phyloP scores from a whole-genome alignment of 1,284 basidiomycete genomes.

The Ustilago xerochloae region DNA sequence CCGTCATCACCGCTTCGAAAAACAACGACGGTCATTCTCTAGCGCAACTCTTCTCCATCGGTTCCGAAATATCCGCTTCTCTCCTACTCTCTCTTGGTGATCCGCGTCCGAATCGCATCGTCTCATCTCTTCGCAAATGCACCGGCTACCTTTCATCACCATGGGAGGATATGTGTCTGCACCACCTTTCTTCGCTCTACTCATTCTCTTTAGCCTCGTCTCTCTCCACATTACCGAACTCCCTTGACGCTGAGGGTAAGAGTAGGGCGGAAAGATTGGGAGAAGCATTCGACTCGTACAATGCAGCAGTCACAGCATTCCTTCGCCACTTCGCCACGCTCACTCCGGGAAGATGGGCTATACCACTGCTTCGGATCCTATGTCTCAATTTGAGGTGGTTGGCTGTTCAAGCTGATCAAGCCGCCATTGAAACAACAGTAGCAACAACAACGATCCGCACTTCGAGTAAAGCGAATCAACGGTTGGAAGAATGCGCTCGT shows the following conservation, averaged over 20 bases:
- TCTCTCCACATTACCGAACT: background rate
- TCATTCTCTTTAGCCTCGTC: slow-evolving; percentile 41
- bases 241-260: slow-evolving; percentile 35
- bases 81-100: slow-evolving; percentile 39
- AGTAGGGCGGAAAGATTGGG: slow-evolving; percentile 32
- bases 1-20: slow-evolving; percentile 30
- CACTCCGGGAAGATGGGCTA: slow-evolving; percentile 58
- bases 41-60: slow-evolving; percentile 53
- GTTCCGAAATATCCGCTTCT: slow-evolving; percentile 24
- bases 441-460: slow-evolving; percentile 11
- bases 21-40: slow-evolving; percentile 40
- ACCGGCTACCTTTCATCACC: slow-evolving; percentile 46
- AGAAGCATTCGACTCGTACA: slow-evolving; percentile 55
- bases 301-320: slow-evolving; percentile 46
- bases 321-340: slow-evolving; percentile 54
- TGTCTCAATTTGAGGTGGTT: slow-evolving; percentile 58
- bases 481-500: slow-evolving; percentile 90
- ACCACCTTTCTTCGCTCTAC: slow-evolving; percentile 44
- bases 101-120: slow-evolving; percentile 31
- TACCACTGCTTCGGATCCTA: slow-evolving; percentile 54
- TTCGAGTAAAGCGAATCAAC: slow-evolving; percentile 66
- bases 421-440: slow-evolving; percentile 19
- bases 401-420: slow-evolving; percentile 53
- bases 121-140: slow-evolving; percentile 43
- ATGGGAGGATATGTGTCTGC: slow-evolving; percentile 59